Percentiles rank a stretch among this genome's conserved stretches.
Conservation (phyloP, 2,329 filamentous ascomycete species). For the Colletotrichum musicola region DNA sequence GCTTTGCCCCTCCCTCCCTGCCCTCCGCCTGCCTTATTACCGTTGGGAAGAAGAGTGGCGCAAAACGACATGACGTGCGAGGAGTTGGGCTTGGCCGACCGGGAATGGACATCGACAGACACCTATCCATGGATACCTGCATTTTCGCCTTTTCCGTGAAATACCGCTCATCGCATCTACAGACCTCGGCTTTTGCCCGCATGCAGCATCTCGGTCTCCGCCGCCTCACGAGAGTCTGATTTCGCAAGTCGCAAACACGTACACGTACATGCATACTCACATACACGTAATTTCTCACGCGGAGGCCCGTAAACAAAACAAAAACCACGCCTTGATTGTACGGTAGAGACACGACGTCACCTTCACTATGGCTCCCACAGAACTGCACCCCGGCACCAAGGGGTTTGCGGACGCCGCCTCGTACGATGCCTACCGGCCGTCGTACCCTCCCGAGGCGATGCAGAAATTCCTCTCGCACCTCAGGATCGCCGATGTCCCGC, state of each 20-base stretch:
- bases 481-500: constrained; percentile 59
- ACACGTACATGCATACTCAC: no score
- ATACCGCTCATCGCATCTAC: background rate
- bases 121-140: background rate
- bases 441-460: constrained; percentile 72
- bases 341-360: background rate
- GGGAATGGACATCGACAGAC: background rate
- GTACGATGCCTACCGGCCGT: constrained; percentile 78
- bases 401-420: constrained; percentile 74
- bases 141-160: constrained; percentile 11
- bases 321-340: background rate
- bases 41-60: background rate
- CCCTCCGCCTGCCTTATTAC: constrained; percentile 9
- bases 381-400: constrained; percentile 66
- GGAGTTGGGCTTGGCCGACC: background rate
- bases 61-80: constrained; percentile 24
- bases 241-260: background rate
- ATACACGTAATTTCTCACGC: no score
- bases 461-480: constrained; percentile 68
- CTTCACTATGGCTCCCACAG: constrained; percentile 24
- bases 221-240: background rate
- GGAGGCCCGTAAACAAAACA: no score
- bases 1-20: background rate
- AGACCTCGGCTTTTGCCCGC: constrained; percentile 2
- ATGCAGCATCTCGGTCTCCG: background rate